phyloP scores from a whole-genome alignment of 495 filamentous ascomycete genomes.

The Echria macrotheca region DNA sequence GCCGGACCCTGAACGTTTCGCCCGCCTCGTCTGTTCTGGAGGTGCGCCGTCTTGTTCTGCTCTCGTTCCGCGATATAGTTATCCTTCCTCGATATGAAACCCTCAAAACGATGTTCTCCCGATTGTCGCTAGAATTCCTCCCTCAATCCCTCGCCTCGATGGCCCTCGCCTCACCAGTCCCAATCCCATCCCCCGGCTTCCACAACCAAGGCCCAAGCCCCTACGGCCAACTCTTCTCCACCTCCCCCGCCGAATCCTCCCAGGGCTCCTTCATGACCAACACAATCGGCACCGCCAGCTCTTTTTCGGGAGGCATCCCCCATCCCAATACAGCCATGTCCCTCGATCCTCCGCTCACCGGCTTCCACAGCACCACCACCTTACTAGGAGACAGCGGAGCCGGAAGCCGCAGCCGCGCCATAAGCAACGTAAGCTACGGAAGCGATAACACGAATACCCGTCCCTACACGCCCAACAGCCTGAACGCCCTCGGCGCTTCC shows the following conservation, averaged over 20 bases:
- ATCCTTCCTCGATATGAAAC: constrained; percentile 80
- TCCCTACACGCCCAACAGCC: constrained; percentile 45
- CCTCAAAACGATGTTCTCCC: constrained; percentile 84
- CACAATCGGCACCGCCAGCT: constrained; percentile 33
- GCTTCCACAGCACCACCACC: constrained; percentile 73
- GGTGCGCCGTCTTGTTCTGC: constrained; percentile 79
- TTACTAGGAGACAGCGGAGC: constrained; percentile 56
- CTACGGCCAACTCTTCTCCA: constrained; percentile 20
- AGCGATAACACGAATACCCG: constrained; percentile 45
- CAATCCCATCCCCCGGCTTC: constrained; percentile 34
- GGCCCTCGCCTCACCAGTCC: constrained; percentile 37
- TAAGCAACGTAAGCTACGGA: constrained; percentile 78
- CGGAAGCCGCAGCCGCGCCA: constrained; percentile 61
- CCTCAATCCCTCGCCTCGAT: constrained; percentile 54
- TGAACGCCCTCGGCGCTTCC: constrained; percentile 33
- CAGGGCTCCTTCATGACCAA: constrained; percentile 32
- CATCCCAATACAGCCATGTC: constrained; percentile 66
- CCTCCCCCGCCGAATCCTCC: constrained; percentile 25
- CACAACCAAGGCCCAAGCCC: constrained; percentile 13
- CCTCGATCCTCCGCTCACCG: constrained; percentile 62
- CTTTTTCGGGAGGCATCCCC: constrained; percentile 27
- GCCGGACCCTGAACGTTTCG: constrained; percentile 28
- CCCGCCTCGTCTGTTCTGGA: constrained; percentile 57
- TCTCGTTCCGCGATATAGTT: constrained; percentile 84
- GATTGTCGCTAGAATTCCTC: constrained; percentile 76